Base-by-base conservation (phyloP, 2,329 filamentous ascomycete genomes). In the Thyridium curvatum region DNA sequence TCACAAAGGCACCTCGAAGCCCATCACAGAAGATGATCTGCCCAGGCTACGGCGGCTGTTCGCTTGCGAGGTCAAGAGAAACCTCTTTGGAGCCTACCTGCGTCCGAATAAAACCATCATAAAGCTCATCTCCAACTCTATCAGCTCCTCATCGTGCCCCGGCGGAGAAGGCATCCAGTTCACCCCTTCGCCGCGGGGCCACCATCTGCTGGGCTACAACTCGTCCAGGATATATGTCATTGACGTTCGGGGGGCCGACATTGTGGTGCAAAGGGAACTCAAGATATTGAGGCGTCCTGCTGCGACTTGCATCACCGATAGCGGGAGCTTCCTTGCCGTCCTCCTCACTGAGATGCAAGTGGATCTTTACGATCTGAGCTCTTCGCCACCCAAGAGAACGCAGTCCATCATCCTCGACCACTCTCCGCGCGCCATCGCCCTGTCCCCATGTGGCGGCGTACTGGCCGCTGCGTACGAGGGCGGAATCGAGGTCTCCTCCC, bases 101-200 rank as follows among this genome's bases (percentile, higher is more conserved):
- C 76, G 83, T 14, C 86, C 86, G 4, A 73, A 63, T 42, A 72
- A 76, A 52, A 90, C 83, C 6, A 68, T 86, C 33, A 75, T 94
- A 52, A 90, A 84, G 54, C 69, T 95, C 37, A 80, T 94, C 12
- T 93, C 86, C 30, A 87, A 83, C 36, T 89, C 85, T 6, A 86
- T 86, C 49, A 91, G 85, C 55, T 90, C 86, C 1, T 88, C 85
- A 2, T 87, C 87, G 16, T 84, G 83, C 45, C 88, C 87, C 2
- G 84, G 84, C 28, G 86, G 86, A 26, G 88, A 94, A 59, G 86
- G 86, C 34, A 86, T 94, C 65, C 84, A 87, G 39, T 94, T 94
- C 59, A 80, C 77, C 45, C 78, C 87, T 42, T 94, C 88, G 3
- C 79, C 86, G 6, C 78, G 74, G 39, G 87, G 86, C 3, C 79